Evolutionary conservation across 176 grass and related monocot species (phyloP).

Genomic region (Otatea glauca): DNA sequence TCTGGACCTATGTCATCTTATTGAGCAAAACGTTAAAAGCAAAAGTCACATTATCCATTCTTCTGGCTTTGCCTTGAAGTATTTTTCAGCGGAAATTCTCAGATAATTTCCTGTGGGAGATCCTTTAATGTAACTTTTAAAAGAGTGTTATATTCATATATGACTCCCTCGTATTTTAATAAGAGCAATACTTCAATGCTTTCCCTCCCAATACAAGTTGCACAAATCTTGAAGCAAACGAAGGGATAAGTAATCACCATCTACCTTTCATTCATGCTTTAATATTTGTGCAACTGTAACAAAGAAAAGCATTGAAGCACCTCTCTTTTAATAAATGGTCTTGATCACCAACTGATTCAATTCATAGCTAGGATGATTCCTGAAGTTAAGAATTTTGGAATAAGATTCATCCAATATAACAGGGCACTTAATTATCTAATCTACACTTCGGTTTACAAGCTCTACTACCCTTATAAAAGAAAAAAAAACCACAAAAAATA

Average conservation of each 20-base stretch:
- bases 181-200: no score
- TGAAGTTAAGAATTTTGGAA: background rate
- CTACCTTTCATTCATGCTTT: no score
- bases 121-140: background rate
- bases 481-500: background rate
- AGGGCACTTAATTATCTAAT: background rate
- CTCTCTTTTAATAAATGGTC: background rate
- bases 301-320: no score
- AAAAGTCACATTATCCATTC: background rate
- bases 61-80: background rate
- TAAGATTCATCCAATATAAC: background rate
- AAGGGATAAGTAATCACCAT: no score
- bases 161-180: no score
- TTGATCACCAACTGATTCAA: background rate
- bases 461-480: background rate
- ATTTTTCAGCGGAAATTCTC: background rate
- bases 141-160: background rate
- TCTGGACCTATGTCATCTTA: background rate
- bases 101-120: background rate
- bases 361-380: background rate
- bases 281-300: no score
- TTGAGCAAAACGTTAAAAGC: background rate
- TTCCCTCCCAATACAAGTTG: no score
- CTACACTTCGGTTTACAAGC: background rate
- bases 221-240: no score